Base-by-base conservation (phyloP, 768 basidiomycete genomes). In the Lactarius hatsudake region DNA sequence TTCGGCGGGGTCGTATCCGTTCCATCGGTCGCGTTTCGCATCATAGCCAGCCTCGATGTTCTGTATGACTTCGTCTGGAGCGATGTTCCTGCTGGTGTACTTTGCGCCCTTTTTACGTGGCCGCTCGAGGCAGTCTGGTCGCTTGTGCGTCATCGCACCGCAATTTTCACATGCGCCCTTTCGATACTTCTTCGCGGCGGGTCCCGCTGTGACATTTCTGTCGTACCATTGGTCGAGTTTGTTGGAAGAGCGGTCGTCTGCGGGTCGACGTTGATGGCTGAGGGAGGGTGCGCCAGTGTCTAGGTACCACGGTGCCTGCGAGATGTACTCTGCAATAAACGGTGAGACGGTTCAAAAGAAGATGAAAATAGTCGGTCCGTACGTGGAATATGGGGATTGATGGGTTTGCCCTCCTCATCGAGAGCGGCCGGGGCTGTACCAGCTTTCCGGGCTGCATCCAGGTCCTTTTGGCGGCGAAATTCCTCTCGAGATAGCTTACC, bases 371-470 rank as follows among this genome's bases (percentile, higher is more conserved):
- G 7, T 43, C 12, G 40, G 18, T n/a, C 81, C 91, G 68, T 71
- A 95, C 95, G 94, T 75, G 97, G 97, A 80, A 99, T 98, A 78
- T 99, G 97, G 40, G 97, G 97, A 74, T 98, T 99, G 80, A 99
- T 98, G 59, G 94, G 88, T 73, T 86, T 88, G 61, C 97, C 97
- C 76, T 97, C 90, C 77, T 94, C 92, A 75, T 99, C 97, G 38
- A 97, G 82, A 36, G 94, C 96, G 30, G 96, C 94, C 26, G 96
- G 93, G 15, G 96, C 97, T 12, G 96, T 98, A 78, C 97, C 96
- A 43, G 96, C 97, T 81, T 98, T 98, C 63, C 96, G 91, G 66
- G 96, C 96, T 5, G 96, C 96, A 78, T 98, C 96, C 64, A 98
- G 87, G 76, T 98, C 96, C 78, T 97, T 97, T 78, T 96, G 93